Evolutionary conservation across 139 green algal species (phyloP), one percentile per base, ranked within the genome.

Genomic region (Picochlorum costavermella): DNA sequence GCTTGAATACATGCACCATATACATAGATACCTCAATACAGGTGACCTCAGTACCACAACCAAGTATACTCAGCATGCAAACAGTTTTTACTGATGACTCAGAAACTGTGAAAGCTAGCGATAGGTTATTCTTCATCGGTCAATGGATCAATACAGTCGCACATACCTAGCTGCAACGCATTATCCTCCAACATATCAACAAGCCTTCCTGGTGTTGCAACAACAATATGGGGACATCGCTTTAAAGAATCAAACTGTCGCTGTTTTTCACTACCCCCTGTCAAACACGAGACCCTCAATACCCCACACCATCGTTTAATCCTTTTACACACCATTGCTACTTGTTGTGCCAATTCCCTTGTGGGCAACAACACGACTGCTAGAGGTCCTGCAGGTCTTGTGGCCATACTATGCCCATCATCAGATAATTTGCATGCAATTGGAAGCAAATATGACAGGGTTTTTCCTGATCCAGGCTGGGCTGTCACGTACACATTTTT

Each of bases 391-490:
- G 33, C 23, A 3, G 69, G 57, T 2, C 28, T 62, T 12, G 71
- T 73, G 59, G 56, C 68, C 50, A 28, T 60, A 55, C 23, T 65
- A 55, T 37, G 65, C 5, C 37, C 57, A 23, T 63, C 25, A 23
- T 74, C 13, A 5, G 61, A 63, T 2, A 64, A n/a, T 5, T 56
- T 37, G 20, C 74, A 50, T 4, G 67, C 73, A 0, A 44, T 36
- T 8, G 89, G 85, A 44, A 95, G 75, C 58, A 95, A 63, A 68
- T 85, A 96, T 1, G 77, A 83, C 0, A 96, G 72, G 0, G 89
- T 96, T 65, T 96, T 96, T 31, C 88, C 89, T 37, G 74, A 82
- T 51, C 88, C 88, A 3, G 88, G 83, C 64, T 90, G 69, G 6
- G 88, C 87, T 20, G 88, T 65, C 3, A 66, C 87, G 59, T 78